These are phyloP conservation scores for Inonotus hispidus DNA, from an alignment of 1,284 basidiomycete species.

Conservation along the genomic window DNA sequence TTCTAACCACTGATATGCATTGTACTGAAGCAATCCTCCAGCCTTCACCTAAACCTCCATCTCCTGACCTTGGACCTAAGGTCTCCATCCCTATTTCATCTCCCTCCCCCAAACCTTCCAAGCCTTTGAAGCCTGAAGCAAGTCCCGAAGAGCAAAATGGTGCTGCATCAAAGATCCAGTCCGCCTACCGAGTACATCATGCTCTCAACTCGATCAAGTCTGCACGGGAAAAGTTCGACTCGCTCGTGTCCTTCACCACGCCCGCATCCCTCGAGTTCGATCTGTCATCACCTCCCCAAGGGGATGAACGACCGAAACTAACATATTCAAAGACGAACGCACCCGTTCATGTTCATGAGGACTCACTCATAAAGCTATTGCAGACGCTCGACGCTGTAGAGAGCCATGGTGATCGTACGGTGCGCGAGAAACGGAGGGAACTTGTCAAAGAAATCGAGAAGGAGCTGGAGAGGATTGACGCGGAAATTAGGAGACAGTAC, in stretches of 20 bases:
- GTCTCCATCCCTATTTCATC: slow-evolving; percentile 9
- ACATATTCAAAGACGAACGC: slow-evolving; percentile 42
- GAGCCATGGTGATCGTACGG: slow-evolving; percentile 51
- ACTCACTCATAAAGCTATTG: slow-evolving; percentile 54
- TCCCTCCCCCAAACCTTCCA: neutral
- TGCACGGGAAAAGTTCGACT: slow-evolving; percentile 22
- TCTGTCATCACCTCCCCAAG: neutral
- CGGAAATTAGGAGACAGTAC: slow-evolving; percentile 1
- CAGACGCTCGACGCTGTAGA: slow-evolving; percentile 62
- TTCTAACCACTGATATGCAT: neutral
- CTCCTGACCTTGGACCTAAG: neutral
- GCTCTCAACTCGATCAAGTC: neutral
- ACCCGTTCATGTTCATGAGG: slow-evolving; percentile 44
- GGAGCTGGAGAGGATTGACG: slow-evolving; percentile 45
- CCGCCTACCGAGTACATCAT: slow-evolving; percentile 17
- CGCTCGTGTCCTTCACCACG: slow-evolving; percentile 30
- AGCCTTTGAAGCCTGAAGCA: neutral
- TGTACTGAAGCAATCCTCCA: neutral
- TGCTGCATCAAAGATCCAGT: slow-evolving; percentile 19
- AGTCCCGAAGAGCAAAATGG: neutral
- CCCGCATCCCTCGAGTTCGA: slow-evolving; percentile 21
- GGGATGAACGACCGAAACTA: slow-evolving; percentile 20
- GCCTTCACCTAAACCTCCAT: neutral
- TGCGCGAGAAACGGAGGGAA: slow-evolving; percentile 52
- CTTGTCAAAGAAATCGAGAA: slow-evolving; percentile 59